Conservation (phyloP, 2,329 filamentous ascomycete genomes). For the Sporothrix pseudoabietina region DNA sequence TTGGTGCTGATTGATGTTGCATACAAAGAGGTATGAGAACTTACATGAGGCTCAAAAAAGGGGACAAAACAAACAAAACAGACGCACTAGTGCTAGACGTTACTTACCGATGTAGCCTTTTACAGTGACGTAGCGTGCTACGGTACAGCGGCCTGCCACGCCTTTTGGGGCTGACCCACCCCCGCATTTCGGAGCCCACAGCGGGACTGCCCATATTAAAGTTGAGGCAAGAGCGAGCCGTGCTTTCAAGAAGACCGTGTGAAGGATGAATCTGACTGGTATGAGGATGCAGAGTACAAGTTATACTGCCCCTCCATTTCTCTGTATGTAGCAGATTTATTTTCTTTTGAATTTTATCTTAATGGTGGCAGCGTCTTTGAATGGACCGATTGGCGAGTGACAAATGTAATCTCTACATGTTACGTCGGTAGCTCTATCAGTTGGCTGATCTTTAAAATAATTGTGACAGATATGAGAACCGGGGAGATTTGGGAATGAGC, state of each 20-base stretch:
- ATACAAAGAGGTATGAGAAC: no score
- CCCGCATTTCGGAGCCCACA: neutral
- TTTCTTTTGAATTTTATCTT: neutral
- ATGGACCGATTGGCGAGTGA: no score
- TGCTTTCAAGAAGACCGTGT: neutral
- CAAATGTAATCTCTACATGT: no score
- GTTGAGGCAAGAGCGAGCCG: neutral
- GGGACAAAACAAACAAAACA: neutral
- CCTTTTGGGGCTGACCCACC: conserved; percentile 12
- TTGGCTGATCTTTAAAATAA: no score
- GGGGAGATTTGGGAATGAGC: no score
- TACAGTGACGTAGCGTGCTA: neutral
- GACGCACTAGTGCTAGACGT: neutral
- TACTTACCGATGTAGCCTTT: neutral
- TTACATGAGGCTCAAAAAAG: neutral
- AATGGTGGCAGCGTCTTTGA: no score
- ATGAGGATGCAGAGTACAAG: neutral
- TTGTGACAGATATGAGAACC: no score
- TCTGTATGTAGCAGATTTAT: neutral
- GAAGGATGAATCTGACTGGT: neutral
- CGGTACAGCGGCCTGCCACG: neutral
- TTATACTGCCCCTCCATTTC: neutral
- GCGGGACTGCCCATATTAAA: neutral
- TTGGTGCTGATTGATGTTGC: neutral
- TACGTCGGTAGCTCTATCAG: no score